These are phyloP conservation scores for Pleurotus salmoneostramineus DNA, from an alignment of 768 basidiomycete genomes.

Conservation along the genomic window DNA sequence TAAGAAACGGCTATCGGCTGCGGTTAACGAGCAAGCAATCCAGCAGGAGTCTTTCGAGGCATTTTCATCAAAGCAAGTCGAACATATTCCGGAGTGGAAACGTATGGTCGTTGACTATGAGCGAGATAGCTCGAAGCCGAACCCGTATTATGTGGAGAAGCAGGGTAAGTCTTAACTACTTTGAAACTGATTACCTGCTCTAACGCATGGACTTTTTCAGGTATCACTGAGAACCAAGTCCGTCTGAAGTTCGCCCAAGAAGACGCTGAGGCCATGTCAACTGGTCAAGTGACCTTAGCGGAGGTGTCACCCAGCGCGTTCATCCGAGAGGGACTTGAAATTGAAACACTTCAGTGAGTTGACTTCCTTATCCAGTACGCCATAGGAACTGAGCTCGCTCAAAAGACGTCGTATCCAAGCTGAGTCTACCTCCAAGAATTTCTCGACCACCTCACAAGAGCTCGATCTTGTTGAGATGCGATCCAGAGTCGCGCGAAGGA, in stretches of 20 bases:
- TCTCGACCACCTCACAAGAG: neutral
- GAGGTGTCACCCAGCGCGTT: neutral
- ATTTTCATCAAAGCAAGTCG: neutral
- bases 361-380: neutral
- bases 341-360: conserved; percentile 12
- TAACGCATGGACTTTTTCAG: neutral
- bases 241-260: conserved; percentile 1
- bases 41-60: neutral
- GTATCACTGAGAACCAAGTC: neutral
- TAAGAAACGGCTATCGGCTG: neutral
- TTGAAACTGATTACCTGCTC: neutral
- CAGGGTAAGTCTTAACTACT: neutral
- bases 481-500: neutral
- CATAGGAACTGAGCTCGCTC: neutral
- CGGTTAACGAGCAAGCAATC: neutral
- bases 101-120: neutral
- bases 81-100: neutral
- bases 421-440: neutral
- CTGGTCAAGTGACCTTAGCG: neutral
- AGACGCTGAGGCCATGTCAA: neutral
- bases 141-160: neutral
- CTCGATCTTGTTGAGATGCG: neutral
- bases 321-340: conserved; percentile 6
- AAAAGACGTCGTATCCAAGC: neutral
- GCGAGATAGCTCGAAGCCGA: neutral